Evolutionary conservation across 2,329 filamentous ascomycete genomes (phyloP).

Genomic region (Akanthomyces lecanii): DNA sequence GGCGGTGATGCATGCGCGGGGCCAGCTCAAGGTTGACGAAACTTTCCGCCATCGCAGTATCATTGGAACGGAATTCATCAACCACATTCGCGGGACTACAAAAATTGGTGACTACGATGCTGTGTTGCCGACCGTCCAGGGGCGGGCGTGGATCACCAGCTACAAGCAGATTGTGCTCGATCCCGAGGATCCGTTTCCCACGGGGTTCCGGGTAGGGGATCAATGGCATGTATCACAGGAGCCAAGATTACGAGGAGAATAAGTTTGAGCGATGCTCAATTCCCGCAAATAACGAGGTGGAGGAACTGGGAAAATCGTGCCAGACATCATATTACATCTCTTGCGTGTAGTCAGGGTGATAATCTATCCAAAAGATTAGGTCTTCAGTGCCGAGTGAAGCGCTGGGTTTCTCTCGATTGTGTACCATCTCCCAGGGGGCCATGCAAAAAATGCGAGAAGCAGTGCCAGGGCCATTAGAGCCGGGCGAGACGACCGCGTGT

Average conservation of each 20-base stretch:
- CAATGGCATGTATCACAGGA: constrained; percentile 14
- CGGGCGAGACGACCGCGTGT: too few species aligned
- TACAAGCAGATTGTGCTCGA: constrained; percentile 42
- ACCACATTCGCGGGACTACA: constrained; percentile 33
- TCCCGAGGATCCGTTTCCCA: constrained; percentile 40
- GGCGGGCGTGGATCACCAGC: constrained; percentile 42
- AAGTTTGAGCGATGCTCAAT: too few species aligned
- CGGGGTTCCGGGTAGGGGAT: constrained; percentile 15
- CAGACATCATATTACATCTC: too few species aligned
- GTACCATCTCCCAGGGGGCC: too few species aligned
- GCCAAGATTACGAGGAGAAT: neutral
- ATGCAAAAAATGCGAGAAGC: too few species aligned
- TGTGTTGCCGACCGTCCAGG: constrained; percentile 38
- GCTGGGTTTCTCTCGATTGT: too few species aligned
- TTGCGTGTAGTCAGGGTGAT: too few species aligned
- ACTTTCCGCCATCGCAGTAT: constrained; percentile 37
- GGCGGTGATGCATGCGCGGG: constrained; percentile 39
- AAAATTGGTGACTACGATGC: constrained; percentile 37
- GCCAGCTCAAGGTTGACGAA: constrained; percentile 34
- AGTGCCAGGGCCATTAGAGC: too few species aligned
- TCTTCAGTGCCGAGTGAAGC: too few species aligned
- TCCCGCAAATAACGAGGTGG: too few species aligned
- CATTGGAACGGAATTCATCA: constrained; percentile 39
- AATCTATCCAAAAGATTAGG: too few species aligned
- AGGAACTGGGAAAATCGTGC: too few species aligned